Evolutionary conservation across 371 early-diverging fungal genomes (phyloP).

Genomic region (Coelomomyces lativittatus): DNA sequence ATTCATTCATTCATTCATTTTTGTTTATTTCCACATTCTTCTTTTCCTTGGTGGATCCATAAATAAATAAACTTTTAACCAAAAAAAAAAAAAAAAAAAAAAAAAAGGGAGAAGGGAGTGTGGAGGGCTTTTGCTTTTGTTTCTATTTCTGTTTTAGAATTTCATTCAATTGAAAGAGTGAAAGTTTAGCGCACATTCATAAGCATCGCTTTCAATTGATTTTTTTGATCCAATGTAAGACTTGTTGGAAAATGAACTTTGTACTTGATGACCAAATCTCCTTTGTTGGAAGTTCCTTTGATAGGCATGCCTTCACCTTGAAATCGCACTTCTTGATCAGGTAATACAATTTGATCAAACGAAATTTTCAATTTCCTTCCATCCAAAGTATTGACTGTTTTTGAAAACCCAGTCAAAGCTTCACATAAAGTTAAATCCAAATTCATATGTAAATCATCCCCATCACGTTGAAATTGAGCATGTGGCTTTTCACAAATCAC

Average conservation of each 20-base stretch:
- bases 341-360: conserved; percentile 36
- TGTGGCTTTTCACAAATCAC: conserved; percentile 89
- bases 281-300: conserved; percentile 62
- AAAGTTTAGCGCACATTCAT: too few species aligned
- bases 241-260: conserved; percentile 60
- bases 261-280: conserved; percentile 61
- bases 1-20: too few species aligned
- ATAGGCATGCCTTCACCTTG: conserved; percentile 77
- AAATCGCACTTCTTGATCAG: conserved; percentile 56
- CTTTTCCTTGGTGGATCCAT: too few species aligned
- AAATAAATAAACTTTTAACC: too few species aligned
- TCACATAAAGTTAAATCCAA: conserved; percentile 56
- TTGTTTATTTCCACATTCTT: too few species aligned
- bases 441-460: conserved; percentile 55
- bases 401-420: conserved; percentile 63
- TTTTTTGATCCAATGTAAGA: conserved; percentile 52
- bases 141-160: too few species aligned
- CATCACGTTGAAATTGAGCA: conserved; percentile 63
- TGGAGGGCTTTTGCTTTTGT: too few species aligned
- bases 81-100: too few species aligned
- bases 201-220: not conserved
- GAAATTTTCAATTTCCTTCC: conserved; percentile 50
- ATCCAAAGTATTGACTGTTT: conserved; percentile 55
- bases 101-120: too few species aligned
- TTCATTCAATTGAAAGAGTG: too few species aligned